A percentile compares a stretch with the other conserved stretches of the same genome.
phyloP scores from a whole-genome alignment of 1,284 basidiomycete species.

The Rhodotorula sp. region DNA sequence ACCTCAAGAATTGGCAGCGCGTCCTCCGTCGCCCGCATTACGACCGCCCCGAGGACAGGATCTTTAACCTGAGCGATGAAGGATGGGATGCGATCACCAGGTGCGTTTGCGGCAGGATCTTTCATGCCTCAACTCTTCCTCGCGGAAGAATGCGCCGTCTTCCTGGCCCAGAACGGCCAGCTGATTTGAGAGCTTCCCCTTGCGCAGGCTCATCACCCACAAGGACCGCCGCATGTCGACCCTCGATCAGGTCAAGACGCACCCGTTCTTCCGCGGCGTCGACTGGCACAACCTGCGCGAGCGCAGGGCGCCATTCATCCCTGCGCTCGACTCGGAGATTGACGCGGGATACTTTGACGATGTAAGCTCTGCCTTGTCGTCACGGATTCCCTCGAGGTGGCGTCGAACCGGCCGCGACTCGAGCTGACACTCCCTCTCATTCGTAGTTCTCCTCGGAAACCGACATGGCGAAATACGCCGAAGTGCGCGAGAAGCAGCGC shows the following conservation, averaged over 20 bases:
- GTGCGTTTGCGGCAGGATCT: constrained; percentile 52
- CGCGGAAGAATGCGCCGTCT: no score
- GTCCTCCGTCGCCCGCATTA: constrained; percentile 87
- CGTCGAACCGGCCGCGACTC: not conserved
- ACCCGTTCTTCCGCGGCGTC: constrained; percentile 79
- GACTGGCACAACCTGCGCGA: constrained; percentile 77
- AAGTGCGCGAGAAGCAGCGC: constrained; percentile 94
- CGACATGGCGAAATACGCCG: constrained; percentile 89
- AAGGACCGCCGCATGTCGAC: constrained; percentile 75
- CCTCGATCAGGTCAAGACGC: constrained; percentile 68
- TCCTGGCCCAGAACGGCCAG: no score
- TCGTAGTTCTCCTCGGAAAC: constrained; percentile 54
- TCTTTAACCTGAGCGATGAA: constrained; percentile 91
- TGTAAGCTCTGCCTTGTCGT: constrained; percentile 63
- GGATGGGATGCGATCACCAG: constrained; percentile 95
- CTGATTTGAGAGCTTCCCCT: not conserved
- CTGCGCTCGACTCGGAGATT: constrained; percentile 88
- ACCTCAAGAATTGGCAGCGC: constrained; percentile 96
- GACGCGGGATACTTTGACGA: constrained; percentile 99
- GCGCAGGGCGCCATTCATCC: constrained; percentile 87
- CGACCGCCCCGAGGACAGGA: constrained; percentile 90
- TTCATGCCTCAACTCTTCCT: not conserved
- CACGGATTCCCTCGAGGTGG: not conserved
- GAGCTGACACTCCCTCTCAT: not conserved
- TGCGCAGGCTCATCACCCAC: constrained; percentile 67